Percentiles rank a stretch among this genome's conserved stretches.
These are phyloP conservation scores for Trypanosoma conorhini DNA, from an alignment of 208 protist species.

Conservation along the genomic window DNA sequence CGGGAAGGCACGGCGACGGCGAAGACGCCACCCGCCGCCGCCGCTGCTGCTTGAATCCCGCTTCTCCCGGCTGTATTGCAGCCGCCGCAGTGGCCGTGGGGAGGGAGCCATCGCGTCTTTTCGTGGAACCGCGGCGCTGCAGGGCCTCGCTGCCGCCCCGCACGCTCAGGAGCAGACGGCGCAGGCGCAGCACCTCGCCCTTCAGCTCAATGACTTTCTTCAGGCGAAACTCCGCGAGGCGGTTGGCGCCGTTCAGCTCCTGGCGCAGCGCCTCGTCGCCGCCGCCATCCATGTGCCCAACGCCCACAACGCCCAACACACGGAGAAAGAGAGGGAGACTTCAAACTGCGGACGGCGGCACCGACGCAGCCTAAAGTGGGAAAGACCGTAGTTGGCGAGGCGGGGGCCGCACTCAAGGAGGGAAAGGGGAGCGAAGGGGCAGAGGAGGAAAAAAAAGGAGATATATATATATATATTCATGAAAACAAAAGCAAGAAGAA, in stretches of 20 bases:
- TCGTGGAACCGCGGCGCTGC: neutral
- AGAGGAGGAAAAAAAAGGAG: no score
- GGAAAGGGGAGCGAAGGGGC: neutral
- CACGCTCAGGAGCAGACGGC: slow-evolving; percentile 13
- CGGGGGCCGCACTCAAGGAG: neutral
- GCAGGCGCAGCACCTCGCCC: slow-evolving; percentile 20
- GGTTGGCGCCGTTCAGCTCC: slow-evolving; percentile 14
- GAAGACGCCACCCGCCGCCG: neutral
- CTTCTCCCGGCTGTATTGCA: neutral
- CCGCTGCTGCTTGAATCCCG: neutral
- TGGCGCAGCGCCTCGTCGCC: slow-evolving; percentile 7
- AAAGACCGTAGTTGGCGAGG: neutral
- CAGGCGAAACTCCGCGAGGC: slow-evolving; percentile 27
- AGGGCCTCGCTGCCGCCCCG: slow-evolving; percentile 11
- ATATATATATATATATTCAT: no score
- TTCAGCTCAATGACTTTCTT: slow-evolving; percentile 26
- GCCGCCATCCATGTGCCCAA: neutral
- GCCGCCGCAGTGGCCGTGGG: neutral
- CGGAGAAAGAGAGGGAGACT: neutral
- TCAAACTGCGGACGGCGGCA: neutral
- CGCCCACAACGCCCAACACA: neutral
- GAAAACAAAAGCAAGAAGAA: neutral
- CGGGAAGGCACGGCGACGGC: neutral
- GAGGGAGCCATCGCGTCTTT: neutral
- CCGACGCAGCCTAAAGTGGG: neutral